Conservation (phyloP, 345 rosid species). For the Dipteronia dyeriana region DNA sequence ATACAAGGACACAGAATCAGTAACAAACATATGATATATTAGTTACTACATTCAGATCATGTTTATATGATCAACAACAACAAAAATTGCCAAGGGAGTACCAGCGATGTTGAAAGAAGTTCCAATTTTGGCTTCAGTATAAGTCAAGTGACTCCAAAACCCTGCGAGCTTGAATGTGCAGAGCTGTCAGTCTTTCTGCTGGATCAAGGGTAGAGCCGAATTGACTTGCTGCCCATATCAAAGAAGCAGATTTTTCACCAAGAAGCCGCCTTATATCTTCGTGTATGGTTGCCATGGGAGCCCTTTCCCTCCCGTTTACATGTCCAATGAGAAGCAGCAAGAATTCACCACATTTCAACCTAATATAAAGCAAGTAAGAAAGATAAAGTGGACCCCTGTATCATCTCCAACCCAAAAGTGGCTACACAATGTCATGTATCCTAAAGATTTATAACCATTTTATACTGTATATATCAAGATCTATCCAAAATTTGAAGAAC, state of each 20-base stretch:
- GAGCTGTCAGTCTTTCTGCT: slow-evolving; percentile 76
- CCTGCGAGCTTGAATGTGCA: slow-evolving; percentile 92
- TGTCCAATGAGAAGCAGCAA: slow-evolving; percentile 87
- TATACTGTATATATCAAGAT: not conserved
- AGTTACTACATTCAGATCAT: slow-evolving; percentile 2
- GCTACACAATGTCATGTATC: not conserved
- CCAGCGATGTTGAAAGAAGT: not conserved
- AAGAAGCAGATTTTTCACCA: slow-evolving; percentile 92
- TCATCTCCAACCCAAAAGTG: too few relatives aligned
- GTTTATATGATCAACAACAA: not conserved
- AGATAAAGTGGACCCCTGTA: not conserved
- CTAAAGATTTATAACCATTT: not conserved
- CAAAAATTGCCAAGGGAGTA: not conserved
- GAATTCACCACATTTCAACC: slow-evolving; percentile 97
- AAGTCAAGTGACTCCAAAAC: slow-evolving; percentile 88
- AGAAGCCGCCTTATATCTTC: slow-evolving; percentile 84
- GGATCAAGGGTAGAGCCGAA: slow-evolving; percentile 87
- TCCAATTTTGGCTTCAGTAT: slow-evolving; percentile 35
- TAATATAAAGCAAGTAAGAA: slow-evolving; percentile 21
- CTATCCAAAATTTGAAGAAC: not conserved
- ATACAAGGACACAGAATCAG: not conserved
- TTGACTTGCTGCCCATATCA: slow-evolving; percentile 99
- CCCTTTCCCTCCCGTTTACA: slow-evolving; percentile 72
- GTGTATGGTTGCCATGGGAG: slow-evolving; percentile 82
- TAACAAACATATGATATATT: not conserved